Evolutionary conservation across 169 alveolate species (phyloP), one percentile per base, ranked within the genome.

Genomic region (Condylostoma magnum): DNA sequence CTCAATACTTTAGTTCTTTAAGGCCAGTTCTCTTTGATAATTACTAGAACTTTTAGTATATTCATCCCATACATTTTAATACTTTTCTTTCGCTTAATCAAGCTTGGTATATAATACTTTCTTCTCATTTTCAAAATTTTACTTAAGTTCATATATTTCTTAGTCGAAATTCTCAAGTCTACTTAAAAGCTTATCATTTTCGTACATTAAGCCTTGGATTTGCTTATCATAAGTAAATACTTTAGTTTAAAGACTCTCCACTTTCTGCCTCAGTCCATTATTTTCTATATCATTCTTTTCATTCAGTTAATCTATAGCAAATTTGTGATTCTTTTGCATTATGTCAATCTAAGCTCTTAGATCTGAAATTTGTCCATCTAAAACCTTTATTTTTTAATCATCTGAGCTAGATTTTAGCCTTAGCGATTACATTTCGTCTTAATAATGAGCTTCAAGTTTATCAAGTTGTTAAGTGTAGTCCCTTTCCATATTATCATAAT

Each of bases 121-220:
- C 27, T 66, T 66, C 30, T 66, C 75, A 46, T 66, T 66, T 6
- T 20, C 20, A 2, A 10, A 66, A 30, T 66, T 47, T 25, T 41
- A 10, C 8, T 33, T 10, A 46, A 66, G 27, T 20, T 66, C 46
- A 37, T 38, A 22, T n/a, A 38, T 20, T 15, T 36, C 12, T 8
- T 38, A 10, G 22, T 58, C 41, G 20, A 38, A 15, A 8, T 33
- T n/a, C 4, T 58, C 71, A 0, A 58, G 52, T n/a, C 30, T 33
- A 6, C n/a, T 31, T 1, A 1, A 6, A n/a, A 38, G 25, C 8
- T 18, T 15, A 6, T 12, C 25, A 15, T 55, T 55, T 55, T 55
- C 68, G n/a, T 55, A 15, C 33, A 15, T 55, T 25, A 8, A 31
- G 25, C 48, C 33, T 25, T n/a, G 50, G 8, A 18, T 55, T 55